Evolutionary conservation across 352 stramenopile genomes (phyloP), one percentile per base, ranked within the genome.

Genomic region (Pilasporangium apinafurcum): DNA sequence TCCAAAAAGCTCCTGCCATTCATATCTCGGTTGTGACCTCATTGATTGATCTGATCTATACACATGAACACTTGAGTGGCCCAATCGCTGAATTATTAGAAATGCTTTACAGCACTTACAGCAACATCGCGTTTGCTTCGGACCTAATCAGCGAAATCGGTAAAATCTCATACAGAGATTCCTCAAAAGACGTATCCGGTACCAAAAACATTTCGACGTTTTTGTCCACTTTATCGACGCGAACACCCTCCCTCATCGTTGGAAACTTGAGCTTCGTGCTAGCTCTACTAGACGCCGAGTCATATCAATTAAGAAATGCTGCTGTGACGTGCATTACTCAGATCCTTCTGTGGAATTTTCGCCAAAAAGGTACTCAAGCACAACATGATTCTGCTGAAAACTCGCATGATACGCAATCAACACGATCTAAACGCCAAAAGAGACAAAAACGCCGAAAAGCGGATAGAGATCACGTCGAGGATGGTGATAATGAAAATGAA

Each of bases 101-200:
- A 46, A 49, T 83, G 13, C 48, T 88, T 1, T 72, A 76, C 28
- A 66, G 70, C 31, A 68, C 75, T 36, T 84, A 83, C 47, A 59
- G 74, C 16, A 85, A 86, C 36, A 41, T 66, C 28, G 65, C 53
- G 1, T 86, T 90, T 40, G 72, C 78, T 8, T 63, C 69, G 6
- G 72, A 90, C 51, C 41, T 89, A 22, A 89, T 89, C 43, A 83
- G 66, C 27, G 76, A 87, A 37, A 81, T 92, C 12, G 77, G 71
- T 1, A 81, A 83, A 34, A 85, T 83, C n/a, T 83, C 74, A 1
- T 74, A 64, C 20, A 63, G 73, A 4, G 74, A 87, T 37, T 57
- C 71, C 1, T 86, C 74, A 8, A 88, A 88, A 41, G 76, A 92
- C 47, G 60, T 71, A 2, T 60, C 62, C 14, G 74, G 80, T n/a